phyloP scores from a whole-genome alignment of 495 filamentous ascomycete genomes.

The Aspergillus nanangensis region DNA sequence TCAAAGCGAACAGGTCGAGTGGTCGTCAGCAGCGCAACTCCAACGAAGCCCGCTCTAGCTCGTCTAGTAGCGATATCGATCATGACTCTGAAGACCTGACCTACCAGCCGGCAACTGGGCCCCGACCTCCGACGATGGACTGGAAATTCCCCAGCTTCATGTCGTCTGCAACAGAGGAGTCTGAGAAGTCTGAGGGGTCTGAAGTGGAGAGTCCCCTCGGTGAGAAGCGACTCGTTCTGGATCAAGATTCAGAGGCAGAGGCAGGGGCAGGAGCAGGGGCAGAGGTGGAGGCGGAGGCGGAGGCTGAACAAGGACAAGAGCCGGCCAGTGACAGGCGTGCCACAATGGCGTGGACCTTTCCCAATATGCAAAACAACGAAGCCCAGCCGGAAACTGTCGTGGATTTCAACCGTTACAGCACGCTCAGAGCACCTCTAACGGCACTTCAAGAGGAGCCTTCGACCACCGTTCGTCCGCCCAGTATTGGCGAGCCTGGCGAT shows the following conservation, averaged over 20 bases:
- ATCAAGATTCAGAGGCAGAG: too few relatives aligned
- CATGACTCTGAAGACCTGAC: constrained; percentile 20
- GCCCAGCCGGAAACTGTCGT: constrained; percentile 8
- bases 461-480: constrained; percentile 7
- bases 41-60: constrained; percentile 30
- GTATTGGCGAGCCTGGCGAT: constrained; percentile 20
- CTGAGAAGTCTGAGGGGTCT: background rate
- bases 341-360: constrained; percentile 43
- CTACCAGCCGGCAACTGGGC: constrained; percentile 31
- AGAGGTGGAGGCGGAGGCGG: constrained; percentile 3
- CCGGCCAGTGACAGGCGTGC: constrained; percentile 11
- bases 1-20: constrained; percentile 45
- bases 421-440: constrained; percentile 29
- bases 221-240: too few relatives aligned
- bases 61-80: constrained; percentile 21
- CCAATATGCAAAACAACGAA: constrained; percentile 28
- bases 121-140: constrained; percentile 46
- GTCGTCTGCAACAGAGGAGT: constrained; percentile 19
- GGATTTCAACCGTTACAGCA: constrained; percentile 26
- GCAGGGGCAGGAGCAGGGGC: too few relatives aligned
- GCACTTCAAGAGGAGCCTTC: constrained; percentile 13
- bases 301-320: constrained; percentile 8
- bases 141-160: constrained; percentile 44
- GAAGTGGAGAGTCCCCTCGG: too few relatives aligned
- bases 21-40: constrained; percentile 32